Percentiles rank a stretch among this genome's conserved stretches.
phyloP scores from a whole-genome alignment of 257 asterid genomes.

The Linderniella brevidens region DNA sequence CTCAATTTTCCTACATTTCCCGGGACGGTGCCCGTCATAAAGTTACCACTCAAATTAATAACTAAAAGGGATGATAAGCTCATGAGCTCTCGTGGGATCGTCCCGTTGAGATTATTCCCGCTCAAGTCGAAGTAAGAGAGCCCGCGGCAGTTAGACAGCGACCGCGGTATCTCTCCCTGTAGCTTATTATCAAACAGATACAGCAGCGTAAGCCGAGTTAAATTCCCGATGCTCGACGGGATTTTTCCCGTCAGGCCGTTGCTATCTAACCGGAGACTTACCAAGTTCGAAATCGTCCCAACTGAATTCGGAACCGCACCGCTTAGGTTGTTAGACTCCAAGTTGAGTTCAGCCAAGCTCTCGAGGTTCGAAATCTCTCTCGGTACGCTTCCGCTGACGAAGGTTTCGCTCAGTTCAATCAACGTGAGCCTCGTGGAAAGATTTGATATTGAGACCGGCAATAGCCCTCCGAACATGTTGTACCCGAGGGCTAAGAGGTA shows the following conservation, averaged over 20 bases:
- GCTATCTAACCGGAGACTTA: conserved; percentile 4
- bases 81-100: too few relatives aligned
- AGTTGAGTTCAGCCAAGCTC: conserved; percentile 11
- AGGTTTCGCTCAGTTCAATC: conserved; percentile 13
- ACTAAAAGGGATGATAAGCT: too few relatives aligned
- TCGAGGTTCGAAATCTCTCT: conserved; percentile 14
- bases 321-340: conserved; percentile 11
- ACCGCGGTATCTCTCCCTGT: conserved; percentile 16
- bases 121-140: too few relatives aligned
- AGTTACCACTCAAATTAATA: too few relatives aligned
- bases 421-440: conserved; percentile 15
- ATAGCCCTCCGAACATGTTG: conserved; percentile 14
- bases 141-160: conserved; percentile 5
- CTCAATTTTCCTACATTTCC: too few relatives aligned
- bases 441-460: conserved; percentile 6
- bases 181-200: conserved; percentile 12
- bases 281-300: conserved; percentile 13
- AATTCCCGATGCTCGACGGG: conserved; percentile 18
- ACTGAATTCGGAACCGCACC: conserved; percentile 18
- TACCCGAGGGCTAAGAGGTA: conserved; percentile 7
- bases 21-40: too few relatives aligned
- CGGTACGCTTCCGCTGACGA: conserved; percentile 18
- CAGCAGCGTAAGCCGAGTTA: conserved; percentile 12
- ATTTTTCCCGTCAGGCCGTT: conserved; percentile 13
- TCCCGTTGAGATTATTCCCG: too few relatives aligned